Base-by-base conservation (phyloP, 202 grass and related monocot genomes). In the Panicum virgatum region DNA sequence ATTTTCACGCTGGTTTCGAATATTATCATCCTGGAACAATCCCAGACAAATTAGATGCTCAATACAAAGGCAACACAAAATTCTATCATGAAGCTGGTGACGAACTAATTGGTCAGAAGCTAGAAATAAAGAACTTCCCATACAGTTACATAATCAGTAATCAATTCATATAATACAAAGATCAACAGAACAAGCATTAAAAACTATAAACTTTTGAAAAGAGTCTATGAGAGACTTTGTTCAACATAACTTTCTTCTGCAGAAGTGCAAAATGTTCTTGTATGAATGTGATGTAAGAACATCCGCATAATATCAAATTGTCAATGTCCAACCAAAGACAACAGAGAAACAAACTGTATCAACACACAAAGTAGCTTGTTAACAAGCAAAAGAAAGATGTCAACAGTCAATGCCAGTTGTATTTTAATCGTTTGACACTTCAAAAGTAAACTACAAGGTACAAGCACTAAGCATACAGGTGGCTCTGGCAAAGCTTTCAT, bases 1-100 rank as follows among this genome's bases (percentile, higher is more conserved):
- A 93, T 98, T 95, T 88, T 98, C 96, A 75, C 92, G 91, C 82
- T 98, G 96, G 76, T 98, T 98, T 48, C 88, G 85, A 80, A 95
- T 73, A 83, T 95, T 98, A 84, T 95, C 92, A 18, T 91, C 90
- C 96, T 98, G 85, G 23, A 87, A 74, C 16, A 71, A 77, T 13
- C 79, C 57, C 19, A 44, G 20, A 14, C 19, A 19, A 27, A 68
- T 63, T 65, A 78, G 61, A 57, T 56, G 64, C 39, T 56, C n/a
- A 52, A 53, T 42, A 72, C 26, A 79, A 53, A 46, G 3, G 66
- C 19, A 76, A 73, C 79, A 69, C 47, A 20, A 77, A 62, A 36
- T 47, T 48, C 23, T 39, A 58, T 48, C n/a, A 25, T 4, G 1
- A 80, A 43, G 13, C 43, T 34, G 19, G 40, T 27, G 12, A 37